phyloP scores from a whole-genome alignment of 2,329 filamentous ascomycete species.

The Microcyclospora tardicrescens region DNA sequence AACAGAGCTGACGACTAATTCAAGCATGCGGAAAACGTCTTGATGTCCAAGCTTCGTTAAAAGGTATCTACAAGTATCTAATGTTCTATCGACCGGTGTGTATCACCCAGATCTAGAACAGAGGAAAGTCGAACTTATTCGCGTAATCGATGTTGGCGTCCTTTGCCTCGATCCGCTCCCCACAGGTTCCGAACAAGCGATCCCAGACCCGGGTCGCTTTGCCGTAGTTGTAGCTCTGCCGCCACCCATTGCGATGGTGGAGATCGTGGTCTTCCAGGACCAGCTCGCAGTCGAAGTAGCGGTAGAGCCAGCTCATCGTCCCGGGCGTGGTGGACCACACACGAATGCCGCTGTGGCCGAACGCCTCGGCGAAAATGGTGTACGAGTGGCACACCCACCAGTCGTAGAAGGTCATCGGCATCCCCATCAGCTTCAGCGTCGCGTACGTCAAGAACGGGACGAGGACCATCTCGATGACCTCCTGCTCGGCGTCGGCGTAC shows the following conservation, averaged over 20 bases:
- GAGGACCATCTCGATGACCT: slow-evolving; percentile 29
- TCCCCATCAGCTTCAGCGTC: slow-evolving; percentile 22
- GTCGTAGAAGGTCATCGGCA: slow-evolving; percentile 33
- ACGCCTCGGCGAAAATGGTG: slow-evolving; percentile 26
- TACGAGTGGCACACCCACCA: slow-evolving; percentile 34
- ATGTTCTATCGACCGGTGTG: too few relatives aligned
- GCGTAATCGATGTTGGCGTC: slow-evolving; percentile 3
- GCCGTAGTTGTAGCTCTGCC: slow-evolving; percentile 24
- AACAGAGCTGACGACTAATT: too few relatives aligned
- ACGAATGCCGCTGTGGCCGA: slow-evolving; percentile 27
- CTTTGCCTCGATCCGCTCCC: slow-evolving; percentile 21
- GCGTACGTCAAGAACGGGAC: slow-evolving; percentile 27
- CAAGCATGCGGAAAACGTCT: too few relatives aligned
- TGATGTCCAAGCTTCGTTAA: too few relatives aligned
- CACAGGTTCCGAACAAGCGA: slow-evolving; percentile 16
- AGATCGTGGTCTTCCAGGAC: slow-evolving; percentile 30
- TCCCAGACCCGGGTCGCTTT: slow-evolving; percentile 27
- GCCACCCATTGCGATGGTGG: slow-evolving; percentile 25
- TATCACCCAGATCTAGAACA: background rate
- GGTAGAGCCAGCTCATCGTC: slow-evolving; percentile 22
- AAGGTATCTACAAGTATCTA: too few relatives aligned
- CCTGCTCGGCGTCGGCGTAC: slow-evolving; percentile 30
- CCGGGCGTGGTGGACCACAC: slow-evolving; percentile 22
- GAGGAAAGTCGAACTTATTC: background rate
- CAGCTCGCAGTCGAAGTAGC: slow-evolving; percentile 21